Conservation (phyloP, 805 yeast species). For the Cyberlindnera mississippiensis region DNA sequence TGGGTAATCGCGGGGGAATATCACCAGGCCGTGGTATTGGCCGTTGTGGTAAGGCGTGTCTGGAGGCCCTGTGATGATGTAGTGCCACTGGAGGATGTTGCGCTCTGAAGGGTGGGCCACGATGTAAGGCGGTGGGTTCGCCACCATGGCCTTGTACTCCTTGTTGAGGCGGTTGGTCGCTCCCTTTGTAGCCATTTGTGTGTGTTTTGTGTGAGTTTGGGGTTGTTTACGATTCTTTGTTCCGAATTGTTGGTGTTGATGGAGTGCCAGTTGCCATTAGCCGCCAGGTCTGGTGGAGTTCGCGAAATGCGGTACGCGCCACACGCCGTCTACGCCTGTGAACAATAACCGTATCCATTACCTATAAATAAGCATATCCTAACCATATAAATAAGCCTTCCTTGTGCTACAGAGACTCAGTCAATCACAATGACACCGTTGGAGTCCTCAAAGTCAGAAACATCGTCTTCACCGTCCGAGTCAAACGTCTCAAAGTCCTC, state of each 20-base stretch:
- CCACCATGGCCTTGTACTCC: conserved; percentile 75
- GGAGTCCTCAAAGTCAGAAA: not conserved
- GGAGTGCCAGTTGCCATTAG: too few relatives aligned
- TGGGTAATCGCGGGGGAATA: conserved; percentile 83
- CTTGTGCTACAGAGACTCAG: not conserved
- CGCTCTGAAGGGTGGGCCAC: conserved; percentile 82
- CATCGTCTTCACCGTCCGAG: conserved; percentile 8
- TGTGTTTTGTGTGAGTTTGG: too few relatives aligned
- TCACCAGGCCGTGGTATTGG: conserved; percentile 83
- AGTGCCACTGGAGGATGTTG: conserved; percentile 92
- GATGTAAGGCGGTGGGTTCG: conserved; percentile 81
- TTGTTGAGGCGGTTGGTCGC: conserved; percentile 55
- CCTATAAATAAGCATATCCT: too few relatives aligned
- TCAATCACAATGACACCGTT: conserved; percentile 5
- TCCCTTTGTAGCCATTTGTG: conserved; percentile 39
- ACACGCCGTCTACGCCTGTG: not conserved
- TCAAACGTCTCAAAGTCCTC: conserved; percentile 7
- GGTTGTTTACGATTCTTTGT: too few relatives aligned
- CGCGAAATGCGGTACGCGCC: not conserved
- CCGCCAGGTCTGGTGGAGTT: not conserved
- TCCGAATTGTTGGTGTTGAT: too few relatives aligned
- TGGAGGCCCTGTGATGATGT: conserved; percentile 87
- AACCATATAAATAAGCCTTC: too few relatives aligned
- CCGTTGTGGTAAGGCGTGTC: conserved; percentile 84
- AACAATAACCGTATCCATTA: too few relatives aligned